phyloP scores from a whole-genome alignment of 1,284 basidiomycete genomes.

The Vanrija humicola region DNA sequence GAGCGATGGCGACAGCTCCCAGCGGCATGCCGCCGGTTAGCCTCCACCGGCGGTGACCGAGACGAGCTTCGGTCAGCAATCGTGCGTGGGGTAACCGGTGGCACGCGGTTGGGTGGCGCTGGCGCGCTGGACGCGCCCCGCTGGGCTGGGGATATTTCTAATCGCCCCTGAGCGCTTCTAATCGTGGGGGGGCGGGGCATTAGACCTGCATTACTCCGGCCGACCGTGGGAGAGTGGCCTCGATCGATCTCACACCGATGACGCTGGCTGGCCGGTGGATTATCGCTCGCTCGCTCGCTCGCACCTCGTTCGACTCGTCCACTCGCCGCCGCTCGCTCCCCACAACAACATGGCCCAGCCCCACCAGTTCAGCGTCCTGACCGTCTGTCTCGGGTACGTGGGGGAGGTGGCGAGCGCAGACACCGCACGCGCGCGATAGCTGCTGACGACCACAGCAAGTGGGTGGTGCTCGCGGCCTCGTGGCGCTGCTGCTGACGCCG shows the following conservation, averaged over 20 bases:
- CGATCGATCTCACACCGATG: too few relatives aligned
- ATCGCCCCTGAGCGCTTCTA: too few relatives aligned
- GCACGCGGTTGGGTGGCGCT: too few relatives aligned
- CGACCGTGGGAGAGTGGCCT: neutral
- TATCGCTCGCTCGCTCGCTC: neutral
- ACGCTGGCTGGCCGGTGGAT: neutral
- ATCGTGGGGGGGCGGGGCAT: too few relatives aligned
- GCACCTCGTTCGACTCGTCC: neutral
- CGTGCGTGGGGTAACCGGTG: neutral
- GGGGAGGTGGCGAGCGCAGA: too few relatives aligned
- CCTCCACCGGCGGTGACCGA: neutral
- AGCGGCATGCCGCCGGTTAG: neutral
- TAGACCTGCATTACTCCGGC: neutral
- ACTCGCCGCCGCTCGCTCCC: neutral
- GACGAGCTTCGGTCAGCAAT: neutral
- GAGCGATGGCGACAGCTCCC: neutral
- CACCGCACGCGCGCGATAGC: neutral
- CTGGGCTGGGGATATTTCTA: neutral
- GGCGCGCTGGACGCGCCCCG: too few relatives aligned
- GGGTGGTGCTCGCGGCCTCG: conserved; percentile 2
- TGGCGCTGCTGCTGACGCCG: too few relatives aligned
- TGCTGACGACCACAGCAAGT: conserved; percentile 31
- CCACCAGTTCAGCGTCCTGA: conserved; percentile 37
- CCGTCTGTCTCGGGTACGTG: conserved; percentile 48
- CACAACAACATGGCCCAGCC: conserved; percentile 5